Conservation (phyloP, 352 stramenopile genomes). For the Phytophthora colocasiae region DNA sequence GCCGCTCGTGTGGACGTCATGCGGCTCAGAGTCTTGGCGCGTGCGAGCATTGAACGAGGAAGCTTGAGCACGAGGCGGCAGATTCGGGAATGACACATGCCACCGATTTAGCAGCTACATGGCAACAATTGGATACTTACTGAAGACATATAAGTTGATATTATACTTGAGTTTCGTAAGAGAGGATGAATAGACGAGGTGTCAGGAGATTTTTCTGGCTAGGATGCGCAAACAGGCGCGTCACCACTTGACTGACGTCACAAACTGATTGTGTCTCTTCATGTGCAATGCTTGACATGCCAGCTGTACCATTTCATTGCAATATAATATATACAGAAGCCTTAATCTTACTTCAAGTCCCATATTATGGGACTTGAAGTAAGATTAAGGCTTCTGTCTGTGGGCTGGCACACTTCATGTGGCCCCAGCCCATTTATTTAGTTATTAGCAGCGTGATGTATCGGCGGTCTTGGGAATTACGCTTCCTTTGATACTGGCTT, state of each 20-base stretch:
- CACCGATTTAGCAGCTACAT: background rate
- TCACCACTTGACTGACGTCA: background rate
- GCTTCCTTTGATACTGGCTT: conserved; percentile 27
- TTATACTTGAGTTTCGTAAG: background rate
- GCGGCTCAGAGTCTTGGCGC: conserved; percentile 24
- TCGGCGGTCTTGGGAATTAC: conserved; percentile 9
- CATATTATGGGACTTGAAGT: background rate
- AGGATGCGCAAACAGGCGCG: conserved; percentile 18
- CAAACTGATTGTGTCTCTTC: background rate
- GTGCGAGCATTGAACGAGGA: conserved; percentile 17
- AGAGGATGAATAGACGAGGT: conserved; percentile 10
- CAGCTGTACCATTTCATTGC: background rate
- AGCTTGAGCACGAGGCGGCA: conserved; percentile 11
- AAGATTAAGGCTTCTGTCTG: conserved; percentile 9
- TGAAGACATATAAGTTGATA: background rate
- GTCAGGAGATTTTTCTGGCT: conserved; percentile 2
- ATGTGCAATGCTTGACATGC: too few species aligned
- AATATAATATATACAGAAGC: too few species aligned
- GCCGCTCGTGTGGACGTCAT: conserved; percentile 26
- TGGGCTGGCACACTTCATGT: conserved; percentile 1
- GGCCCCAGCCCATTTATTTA: conserved; percentile 8
- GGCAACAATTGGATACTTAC: conserved; percentile 7
- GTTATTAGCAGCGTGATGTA: conserved; percentile 17
- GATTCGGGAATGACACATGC: conserved; percentile 26
- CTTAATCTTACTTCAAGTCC: too few species aligned